phyloP scores from a whole-genome alignment of 2,329 filamentous ascomycete genomes.

The Lasiodiplodia sp. region DNA sequence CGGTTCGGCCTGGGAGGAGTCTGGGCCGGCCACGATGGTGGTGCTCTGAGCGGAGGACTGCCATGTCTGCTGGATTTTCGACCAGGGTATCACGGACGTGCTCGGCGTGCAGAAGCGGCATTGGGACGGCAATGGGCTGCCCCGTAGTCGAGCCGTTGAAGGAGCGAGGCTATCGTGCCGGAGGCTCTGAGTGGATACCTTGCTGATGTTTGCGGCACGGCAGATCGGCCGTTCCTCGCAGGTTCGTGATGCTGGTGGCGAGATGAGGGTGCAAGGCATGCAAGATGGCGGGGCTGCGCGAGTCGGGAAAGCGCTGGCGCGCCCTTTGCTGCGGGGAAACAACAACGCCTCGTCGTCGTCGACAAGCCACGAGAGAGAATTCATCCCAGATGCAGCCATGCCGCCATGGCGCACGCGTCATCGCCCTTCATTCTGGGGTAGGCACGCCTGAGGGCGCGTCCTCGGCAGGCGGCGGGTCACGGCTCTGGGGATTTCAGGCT shows the following conservation, averaged over 20 bases:
- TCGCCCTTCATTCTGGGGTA: not conserved
- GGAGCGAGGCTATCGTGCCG: not conserved
- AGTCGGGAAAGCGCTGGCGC: constrained; percentile 7
- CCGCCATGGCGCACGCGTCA: not conserved
- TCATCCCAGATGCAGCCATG: not conserved
- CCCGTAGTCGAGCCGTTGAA: constrained; percentile 12
- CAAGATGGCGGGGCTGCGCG: constrained; percentile 4
- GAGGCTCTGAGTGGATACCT: not conserved
- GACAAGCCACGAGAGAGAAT: not conserved
- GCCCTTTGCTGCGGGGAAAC: not conserved
- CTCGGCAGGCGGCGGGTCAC: not conserved
- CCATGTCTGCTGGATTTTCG: not conserved
- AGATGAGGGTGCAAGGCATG: not conserved
- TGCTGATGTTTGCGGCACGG: not conserved
- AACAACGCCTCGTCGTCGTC: not conserved
- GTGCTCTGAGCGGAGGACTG: not conserved
- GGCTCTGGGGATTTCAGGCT: not conserved
- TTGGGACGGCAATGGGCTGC: constrained; percentile 2
- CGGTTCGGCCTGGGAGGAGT: not conserved
- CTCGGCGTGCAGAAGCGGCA: not conserved
- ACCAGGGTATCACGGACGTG: not conserved
- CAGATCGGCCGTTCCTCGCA: constrained; percentile 16
- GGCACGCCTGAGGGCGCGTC: not conserved
- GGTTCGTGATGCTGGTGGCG: not conserved
- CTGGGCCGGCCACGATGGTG: constrained; percentile 3